Conservation (phyloP, 164 flowering plant species). For the Warburgia ugandensis region DNA sequence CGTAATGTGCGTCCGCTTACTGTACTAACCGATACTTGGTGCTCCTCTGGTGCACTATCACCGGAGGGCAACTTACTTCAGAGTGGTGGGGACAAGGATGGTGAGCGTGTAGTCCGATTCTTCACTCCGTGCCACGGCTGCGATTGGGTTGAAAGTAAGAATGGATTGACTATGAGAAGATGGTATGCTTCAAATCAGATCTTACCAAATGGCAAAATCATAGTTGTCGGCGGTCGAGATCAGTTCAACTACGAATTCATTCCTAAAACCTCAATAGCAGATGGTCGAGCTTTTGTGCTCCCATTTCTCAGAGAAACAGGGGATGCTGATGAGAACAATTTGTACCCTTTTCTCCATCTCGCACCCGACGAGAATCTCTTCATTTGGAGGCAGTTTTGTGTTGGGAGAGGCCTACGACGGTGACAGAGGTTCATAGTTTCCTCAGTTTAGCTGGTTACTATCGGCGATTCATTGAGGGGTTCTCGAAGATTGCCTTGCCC, state of each 20-base stretch:
- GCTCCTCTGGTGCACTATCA: conserved; percentile 43
- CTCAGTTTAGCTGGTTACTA: no score
- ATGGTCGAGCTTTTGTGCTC: conserved; percentile 4
- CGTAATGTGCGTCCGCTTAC: conserved; percentile 29
- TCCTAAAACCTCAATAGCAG: conserved; percentile 17
- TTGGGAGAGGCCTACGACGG: no score
- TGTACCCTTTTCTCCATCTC: conserved; percentile 42
- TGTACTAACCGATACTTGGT: conserved; percentile 38
- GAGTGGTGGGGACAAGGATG: conserved; percentile 31
- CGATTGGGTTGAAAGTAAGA: conserved; percentile 35
- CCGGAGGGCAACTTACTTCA: conserved; percentile 33
- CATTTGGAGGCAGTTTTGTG: no score
- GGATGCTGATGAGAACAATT: conserved; percentile 28
- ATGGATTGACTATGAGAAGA: conserved; percentile 18
- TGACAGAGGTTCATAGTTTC: no score
- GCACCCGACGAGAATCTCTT: conserved; percentile 41
- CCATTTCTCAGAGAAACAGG: conserved; percentile 33
- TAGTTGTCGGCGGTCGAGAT: conserved; percentile 40
- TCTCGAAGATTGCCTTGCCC: no score
- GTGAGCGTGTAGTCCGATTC: conserved; percentile 24
- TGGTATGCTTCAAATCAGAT: conserved; percentile 50
- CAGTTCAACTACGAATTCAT: conserved; percentile 36
- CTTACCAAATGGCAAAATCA: conserved; percentile 28
- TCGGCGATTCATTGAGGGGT: no score
- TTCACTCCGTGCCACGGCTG: conserved; percentile 30